Evolutionary conservation across 1,284 basidiomycete genomes (phyloP), one percentile per base, ranked within the genome.

Genomic region (Testicularia cyperi): DNA sequence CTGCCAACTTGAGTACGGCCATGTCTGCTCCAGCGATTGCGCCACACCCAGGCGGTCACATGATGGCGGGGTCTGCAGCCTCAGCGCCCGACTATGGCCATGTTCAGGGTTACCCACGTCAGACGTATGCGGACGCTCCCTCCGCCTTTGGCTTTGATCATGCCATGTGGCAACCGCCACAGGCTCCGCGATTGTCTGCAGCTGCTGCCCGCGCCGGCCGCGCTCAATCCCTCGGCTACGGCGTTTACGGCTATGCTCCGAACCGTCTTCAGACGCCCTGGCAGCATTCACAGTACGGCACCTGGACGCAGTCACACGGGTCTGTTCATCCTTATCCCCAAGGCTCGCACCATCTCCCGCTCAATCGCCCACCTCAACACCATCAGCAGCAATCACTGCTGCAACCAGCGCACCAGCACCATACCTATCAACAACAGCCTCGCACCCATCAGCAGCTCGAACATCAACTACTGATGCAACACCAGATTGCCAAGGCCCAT

Each of bases 381-480:
- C 37, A 40, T 18, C 49, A 54, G 25, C 45, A 48, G 51, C 61
- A n/a, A n/a, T n/a, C n/a, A n/a, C n/a, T n/a, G n/a, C n/a, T n/a
- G n/a, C n/a, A n/a, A n/a, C n/a, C n/a, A n/a, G n/a, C n/a, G n/a
- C n/a, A n/a, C n/a, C n/a, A n/a, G n/a, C n/a, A n/a, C n/a, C n/a
- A n/a, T n/a, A n/a, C n/a, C n/a, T n/a, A n/a, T n/a, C n/a, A n/a
- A n/a, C n/a, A 45, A 6, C 61, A 33, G 25, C 41, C 25, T 21
- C 38, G 53, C 19, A 56, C 55, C 8, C 65, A 60, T 41, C 65
- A 61, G 24, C 62, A 57, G 36, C 48, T 66, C 32, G 64, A 66
- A 36, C 64, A 66, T 14, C 58, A 66, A 54, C 57, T 66, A 4
- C 38, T 66, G 21, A 44, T 55, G 19, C 64, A 66, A 29, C 64